A percentile compares a stretch with the other conserved stretches of the same genome.
phyloP scores from a whole-genome alignment of 2,329 filamentous ascomycete genomes.

The Harringtonia aguacate region DNA sequence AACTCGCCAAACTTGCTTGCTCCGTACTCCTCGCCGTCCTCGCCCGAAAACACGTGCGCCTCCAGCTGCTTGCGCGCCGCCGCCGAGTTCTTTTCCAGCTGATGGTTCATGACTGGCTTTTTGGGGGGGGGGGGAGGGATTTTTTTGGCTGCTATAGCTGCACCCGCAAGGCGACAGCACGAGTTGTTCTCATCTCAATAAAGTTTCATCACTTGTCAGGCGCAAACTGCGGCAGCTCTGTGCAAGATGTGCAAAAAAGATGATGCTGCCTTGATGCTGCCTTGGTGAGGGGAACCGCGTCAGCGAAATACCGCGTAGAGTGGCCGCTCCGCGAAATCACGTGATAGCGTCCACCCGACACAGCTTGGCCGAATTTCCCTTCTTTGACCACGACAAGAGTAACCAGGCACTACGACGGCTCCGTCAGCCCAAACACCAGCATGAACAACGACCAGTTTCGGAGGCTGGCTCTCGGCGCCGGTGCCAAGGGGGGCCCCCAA shows the following conservation, averaged over 20 bases:
- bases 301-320: constrained; percentile 7
- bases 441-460: constrained; percentile 99
- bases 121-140: too few relatives aligned
- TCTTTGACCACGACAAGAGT: too few relatives aligned
- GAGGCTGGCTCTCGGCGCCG: constrained; percentile 50
- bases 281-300: constrained; percentile 1
- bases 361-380: too few relatives aligned
- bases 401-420: too few relatives aligned
- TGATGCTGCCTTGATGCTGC: too few relatives aligned
- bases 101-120: constrained; percentile 46
- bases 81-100: constrained; percentile 53
- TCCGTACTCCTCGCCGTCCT: constrained; percentile 85
- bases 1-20: constrained; percentile 83
- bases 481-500: constrained; percentile 9
- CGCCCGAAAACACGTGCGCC: constrained; percentile 62
- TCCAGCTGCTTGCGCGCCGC: constrained; percentile 52
- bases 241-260: too few relatives aligned
- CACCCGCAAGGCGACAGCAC: too few relatives aligned
- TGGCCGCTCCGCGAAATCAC: constrained; percentile 11
- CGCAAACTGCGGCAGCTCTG: too few relatives aligned
- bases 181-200: too few relatives aligned
- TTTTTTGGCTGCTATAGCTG: too few relatives aligned
- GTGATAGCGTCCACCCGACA: constrained; percentile 6
- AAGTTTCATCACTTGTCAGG: not conserved
- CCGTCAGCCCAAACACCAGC: too few relatives aligned